Base-by-base conservation (phyloP, 1,139 yeast species). In the Suhomyces coccinellae region DNA sequence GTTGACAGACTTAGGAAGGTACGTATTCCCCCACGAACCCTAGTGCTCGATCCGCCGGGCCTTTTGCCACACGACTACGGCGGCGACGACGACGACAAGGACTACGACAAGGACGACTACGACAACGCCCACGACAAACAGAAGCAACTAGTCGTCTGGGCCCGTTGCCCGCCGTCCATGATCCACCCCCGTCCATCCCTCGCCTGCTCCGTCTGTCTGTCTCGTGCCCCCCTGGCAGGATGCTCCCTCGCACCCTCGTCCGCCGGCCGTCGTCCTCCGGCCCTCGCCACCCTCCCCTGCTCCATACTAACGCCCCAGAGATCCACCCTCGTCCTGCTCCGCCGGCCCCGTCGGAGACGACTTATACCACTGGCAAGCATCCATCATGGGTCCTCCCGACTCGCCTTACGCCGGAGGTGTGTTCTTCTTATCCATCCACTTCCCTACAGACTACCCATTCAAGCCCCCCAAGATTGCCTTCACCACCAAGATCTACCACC, bases 341-440 rank as follows among this genome's bases (percentile, higher is more conserved):
- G 99, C 99, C 10, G 99, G 99, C 42, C 99, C 99, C 60, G 95
- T 89, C 42, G 97, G 97, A 46, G 98, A 93, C 62, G 96, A 89
- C 65, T 77, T 89, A 65, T 89, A 85, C 74, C 96, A 88, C 77
- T 89, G 97, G 97, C 96, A 89, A 71, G 97, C 97, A 40, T 88
- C 96, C 47, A 89, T 89, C 67, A 87, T 89, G 93, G 97, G 97
- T 38, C 97, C 97, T 40, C 79, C 93, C 55, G 97, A 89, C 70
- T 85, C 95, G 43, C 96, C 97, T 56, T 89, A 88, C 61, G 88
- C 96, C 43, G 95, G 95, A 55, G 97, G 96, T 57, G 96, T 89
- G 35, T 89, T 89, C 70, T 89, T 89, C 77, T 79, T 89, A 58
- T 83, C 93, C 44, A 87, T 89, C 67, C 95, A 87, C 67, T 89